Base-by-base conservation (phyloP, 73 alveolate species). In the Blepharisma stoltei region DNA sequence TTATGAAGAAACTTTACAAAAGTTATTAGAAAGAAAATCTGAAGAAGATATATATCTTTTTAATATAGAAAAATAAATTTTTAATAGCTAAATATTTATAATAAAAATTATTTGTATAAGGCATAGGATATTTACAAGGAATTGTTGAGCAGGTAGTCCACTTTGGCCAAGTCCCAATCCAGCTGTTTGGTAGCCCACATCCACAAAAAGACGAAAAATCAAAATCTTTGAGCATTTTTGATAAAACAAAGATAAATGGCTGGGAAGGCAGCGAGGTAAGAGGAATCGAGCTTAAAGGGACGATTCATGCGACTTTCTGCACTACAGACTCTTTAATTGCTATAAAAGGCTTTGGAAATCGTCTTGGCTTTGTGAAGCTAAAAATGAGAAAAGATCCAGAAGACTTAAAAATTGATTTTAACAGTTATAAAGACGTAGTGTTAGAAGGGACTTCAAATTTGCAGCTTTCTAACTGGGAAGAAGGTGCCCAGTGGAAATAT, bases 1-100 rank as follows among this genome's bases (percentile, higher is more conserved):
- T 50, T 96, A 96, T 81, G 98, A 96, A 69, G 92, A 86, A 76
- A n/a, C 71, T 6, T 44, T 69, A 7, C 20, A 25, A 9, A 44
- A n/a, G 5, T 25, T 60, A 25, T 2, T 25, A 0, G 27, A 69
- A 69, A 69, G n/a, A 43, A n/a, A 11, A 9, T 9, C 55, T 1
- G 79, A 32, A 32, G 41, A 32, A 32, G 41, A 69, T 43, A 11
- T n/a, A n/a, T n/a, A n/a, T n/a, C n/a, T n/a, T n/a, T n/a, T n/a
- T n/a, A n/a, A n/a, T n/a, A n/a, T n/a, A n/a, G n/a, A n/a, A n/a
- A n/a, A n/a, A n/a, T n/a, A n/a, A n/a, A n/a, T n/a, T n/a, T n/a
- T n/a, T n/a, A n/a, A n/a, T n/a, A n/a, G n/a, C n/a, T n/a, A n/a
- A n/a, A n/a, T n/a, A n/a, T n/a, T n/a, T n/a, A n/a, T n/a, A n/a